Evolutionary conservation across 805 yeast species (phyloP).

Genomic region (Scheffersomyces stipitis): DNA sequence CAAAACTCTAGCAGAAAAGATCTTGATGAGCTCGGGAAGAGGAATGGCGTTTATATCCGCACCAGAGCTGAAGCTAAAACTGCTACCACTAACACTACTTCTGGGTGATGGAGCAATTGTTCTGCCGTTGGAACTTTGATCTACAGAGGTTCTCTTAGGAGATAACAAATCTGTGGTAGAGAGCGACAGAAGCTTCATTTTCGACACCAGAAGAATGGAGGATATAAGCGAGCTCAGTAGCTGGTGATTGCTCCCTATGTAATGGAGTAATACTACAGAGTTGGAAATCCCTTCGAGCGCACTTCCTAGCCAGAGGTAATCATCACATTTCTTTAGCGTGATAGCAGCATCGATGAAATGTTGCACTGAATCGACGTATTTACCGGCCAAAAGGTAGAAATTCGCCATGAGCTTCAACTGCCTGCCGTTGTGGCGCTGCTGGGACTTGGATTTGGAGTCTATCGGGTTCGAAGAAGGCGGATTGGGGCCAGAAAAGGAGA

Average conservation of each 20-base stretch:
- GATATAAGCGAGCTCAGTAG: slow-evolving; percentile 40
- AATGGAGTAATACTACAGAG: slow-evolving; percentile 59
- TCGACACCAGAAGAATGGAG: slow-evolving; percentile 31
- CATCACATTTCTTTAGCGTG: slow-evolving; percentile 60
- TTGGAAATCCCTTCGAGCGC: slow-evolving; percentile 81
- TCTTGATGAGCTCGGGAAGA: slow-evolving; percentile 32
- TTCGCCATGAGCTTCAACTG: slow-evolving; percentile 74
- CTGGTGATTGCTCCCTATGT: slow-evolving; percentile 52
- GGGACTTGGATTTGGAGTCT: slow-evolving; percentile 35
- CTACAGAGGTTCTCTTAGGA: slow-evolving; percentile 51
- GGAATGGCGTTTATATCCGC: slow-evolving; percentile 29
- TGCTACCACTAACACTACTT: slow-evolving; percentile 29
- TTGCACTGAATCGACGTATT: slow-evolving; percentile 65
- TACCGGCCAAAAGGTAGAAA: slow-evolving; percentile 78
- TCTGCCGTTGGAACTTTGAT: slow-evolving; percentile 8
- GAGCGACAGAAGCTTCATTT: slow-evolving; percentile 19
- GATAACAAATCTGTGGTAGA: slow-evolving; percentile 7
- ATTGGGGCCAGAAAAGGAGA: slow-evolving; percentile 20
- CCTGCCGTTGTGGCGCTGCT: slow-evolving; percentile 62
- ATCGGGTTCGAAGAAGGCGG: slow-evolving; percentile 7
- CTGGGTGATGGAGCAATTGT: slow-evolving; percentile 30
- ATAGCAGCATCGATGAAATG: slow-evolving; percentile 73
- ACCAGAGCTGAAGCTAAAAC: slow-evolving; percentile 16
- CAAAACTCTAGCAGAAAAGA: slow-evolving; percentile 26
- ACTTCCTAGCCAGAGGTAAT: slow-evolving; percentile 84